Conservation (phyloP, 306 rosid species). For the Corylus heterophylla region DNA sequence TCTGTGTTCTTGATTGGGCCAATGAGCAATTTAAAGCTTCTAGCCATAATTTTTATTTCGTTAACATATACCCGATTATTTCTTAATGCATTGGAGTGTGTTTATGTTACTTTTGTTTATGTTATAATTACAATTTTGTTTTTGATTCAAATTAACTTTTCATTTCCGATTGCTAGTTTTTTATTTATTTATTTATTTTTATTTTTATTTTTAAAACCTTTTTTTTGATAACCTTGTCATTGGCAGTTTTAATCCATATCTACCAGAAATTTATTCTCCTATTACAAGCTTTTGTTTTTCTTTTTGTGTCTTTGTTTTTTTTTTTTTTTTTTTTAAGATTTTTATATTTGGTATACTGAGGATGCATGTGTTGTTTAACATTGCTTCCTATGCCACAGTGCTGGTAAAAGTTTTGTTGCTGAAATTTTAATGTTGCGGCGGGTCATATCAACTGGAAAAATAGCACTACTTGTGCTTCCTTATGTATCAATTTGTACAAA, state of each 20-base stretch:
- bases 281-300: background rate
- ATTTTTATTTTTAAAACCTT: no score
- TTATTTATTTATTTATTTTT: no score
- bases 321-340: background rate
- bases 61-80: background rate
- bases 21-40: background rate
- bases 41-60: background rate
- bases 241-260: background rate
- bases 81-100: background rate
- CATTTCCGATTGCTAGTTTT: background rate
- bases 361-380: constrained; percentile 23
- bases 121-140: background rate
- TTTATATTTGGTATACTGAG: background rate
- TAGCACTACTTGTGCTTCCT: constrained; percentile 94
- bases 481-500: constrained; percentile 96
- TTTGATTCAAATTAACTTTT: background rate
- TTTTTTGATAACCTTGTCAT: background rate
- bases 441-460: constrained; percentile 74
- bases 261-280: background rate
- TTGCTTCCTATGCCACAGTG: constrained; percentile 61
- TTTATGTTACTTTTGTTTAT: background rate
- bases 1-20: background rate
- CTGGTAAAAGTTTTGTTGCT: constrained; percentile 98
- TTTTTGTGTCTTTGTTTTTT: background rate
- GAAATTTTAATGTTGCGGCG: constrained; percentile 90